Conservation (phyloP, 495 filamentous ascomycete genomes). For the Penicillium lividum region DNA sequence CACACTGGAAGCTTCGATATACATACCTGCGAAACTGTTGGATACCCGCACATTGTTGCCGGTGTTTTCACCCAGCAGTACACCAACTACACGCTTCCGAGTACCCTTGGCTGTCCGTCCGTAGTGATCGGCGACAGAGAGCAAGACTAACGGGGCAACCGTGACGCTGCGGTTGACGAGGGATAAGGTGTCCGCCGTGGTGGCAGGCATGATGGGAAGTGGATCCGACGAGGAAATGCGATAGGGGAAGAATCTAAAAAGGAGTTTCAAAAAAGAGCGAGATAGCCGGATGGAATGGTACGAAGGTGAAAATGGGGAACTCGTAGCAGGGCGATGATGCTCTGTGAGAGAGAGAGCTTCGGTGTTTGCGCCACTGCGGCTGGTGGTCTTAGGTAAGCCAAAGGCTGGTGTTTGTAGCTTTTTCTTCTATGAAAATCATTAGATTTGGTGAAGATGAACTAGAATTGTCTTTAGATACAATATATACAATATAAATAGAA, state of each 20-base stretch:
- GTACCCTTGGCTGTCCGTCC: conserved; percentile 88
- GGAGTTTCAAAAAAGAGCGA: not conserved
- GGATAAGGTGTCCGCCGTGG: conserved; percentile 90
- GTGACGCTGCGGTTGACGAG: conserved; percentile 91
- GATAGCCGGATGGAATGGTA: not conserved
- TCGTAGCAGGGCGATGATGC: conserved; percentile 26
- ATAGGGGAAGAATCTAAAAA: conserved; percentile 4
- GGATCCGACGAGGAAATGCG: conserved; percentile 14
- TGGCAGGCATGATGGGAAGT: conserved; percentile 75
- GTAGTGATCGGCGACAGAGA: conserved; percentile 98
- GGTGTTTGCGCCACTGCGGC: conserved; percentile 24
- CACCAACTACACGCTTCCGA: conserved; percentile 92
- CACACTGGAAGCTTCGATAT: not conserved
- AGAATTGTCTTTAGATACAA: not conserved
- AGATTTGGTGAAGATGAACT: not conserved
- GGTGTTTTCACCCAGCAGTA: conserved; percentile 92
- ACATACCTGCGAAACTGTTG: conserved; percentile 95
- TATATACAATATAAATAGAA: not conserved
- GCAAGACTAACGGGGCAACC: conserved; percentile 94
- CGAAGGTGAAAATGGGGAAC: conserved; percentile 6
- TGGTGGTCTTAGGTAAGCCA: conserved; percentile 21
- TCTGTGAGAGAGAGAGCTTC: conserved; percentile 24
- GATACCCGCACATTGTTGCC: conserved; percentile 94
- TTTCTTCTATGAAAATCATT: not conserved
- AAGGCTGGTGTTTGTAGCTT: not conserved